Conservation (phyloP, 345 rosid genomes). For the Lumnitzera racemosa region DNA sequence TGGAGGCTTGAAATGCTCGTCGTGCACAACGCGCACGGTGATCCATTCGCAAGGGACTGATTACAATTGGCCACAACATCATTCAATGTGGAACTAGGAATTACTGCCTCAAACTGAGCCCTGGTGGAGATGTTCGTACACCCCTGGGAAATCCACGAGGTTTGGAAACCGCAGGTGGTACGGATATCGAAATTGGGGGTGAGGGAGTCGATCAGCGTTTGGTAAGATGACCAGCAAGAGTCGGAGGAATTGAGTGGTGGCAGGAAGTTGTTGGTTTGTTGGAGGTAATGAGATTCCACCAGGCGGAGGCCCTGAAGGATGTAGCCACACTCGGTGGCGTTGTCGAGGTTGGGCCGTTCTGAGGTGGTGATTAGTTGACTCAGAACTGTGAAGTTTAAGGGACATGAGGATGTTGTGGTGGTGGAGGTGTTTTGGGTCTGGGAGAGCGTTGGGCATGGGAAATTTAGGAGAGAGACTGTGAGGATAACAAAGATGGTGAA, state of each 20-base stretch:
- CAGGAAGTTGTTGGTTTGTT: conserved; percentile 38
- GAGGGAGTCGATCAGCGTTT: conserved; percentile 24
- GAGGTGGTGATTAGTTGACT: conserved; percentile 18
- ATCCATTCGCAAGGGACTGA: conserved; percentile 48
- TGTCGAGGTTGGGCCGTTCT: background rate
- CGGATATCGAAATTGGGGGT: conserved; percentile 46
- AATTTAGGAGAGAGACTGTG: conserved; percentile 11
- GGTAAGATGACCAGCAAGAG: conserved; percentile 62
- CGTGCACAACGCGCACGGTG: conserved; percentile 78
- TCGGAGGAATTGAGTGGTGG: conserved; percentile 51
- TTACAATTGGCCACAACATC: conserved; percentile 42
- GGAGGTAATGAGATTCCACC: conserved; percentile 55
- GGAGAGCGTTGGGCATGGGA: conserved; percentile 12
- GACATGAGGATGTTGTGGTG: conserved; percentile 29
- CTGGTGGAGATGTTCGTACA: conserved; percentile 69
- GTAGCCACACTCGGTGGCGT: conserved; percentile 38
- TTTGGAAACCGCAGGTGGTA: conserved; percentile 54
- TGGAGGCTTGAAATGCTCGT: conserved; percentile 39
- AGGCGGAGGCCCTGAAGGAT: conserved; percentile 74
- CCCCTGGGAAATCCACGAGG: conserved; percentile 69
- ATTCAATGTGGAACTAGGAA: conserved; percentile 24
- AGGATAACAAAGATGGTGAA: conserved; percentile 9
- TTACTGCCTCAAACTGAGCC: conserved; percentile 37
- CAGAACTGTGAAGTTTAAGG: conserved; percentile 57
- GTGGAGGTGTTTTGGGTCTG: conserved; percentile 18